phyloP scores from a whole-genome alignment of 208 protist species.

The Acanthamoeba quina region DNA sequence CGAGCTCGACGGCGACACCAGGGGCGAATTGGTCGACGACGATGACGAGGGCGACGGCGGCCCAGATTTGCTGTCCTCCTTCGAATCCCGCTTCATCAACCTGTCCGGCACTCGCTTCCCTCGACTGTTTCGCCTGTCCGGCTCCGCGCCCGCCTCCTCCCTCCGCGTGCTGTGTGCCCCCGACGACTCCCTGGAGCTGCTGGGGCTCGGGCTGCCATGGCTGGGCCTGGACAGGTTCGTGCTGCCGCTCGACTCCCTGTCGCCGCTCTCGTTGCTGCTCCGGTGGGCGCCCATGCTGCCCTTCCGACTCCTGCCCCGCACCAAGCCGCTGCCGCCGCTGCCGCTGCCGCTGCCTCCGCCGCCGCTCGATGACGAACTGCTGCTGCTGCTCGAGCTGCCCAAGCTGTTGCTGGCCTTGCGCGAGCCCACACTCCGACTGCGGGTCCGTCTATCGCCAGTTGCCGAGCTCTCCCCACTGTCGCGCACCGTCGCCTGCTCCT shows the following conservation, averaged over 20 bases:
- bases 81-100: background rate
- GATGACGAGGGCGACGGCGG: background rate
- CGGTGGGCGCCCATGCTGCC: background rate
- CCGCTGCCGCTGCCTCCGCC: background rate
- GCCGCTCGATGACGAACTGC: constrained; percentile 47
- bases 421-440: background rate
- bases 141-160: background rate
- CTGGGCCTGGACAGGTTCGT: background rate
- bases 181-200: background rate
- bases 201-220: background rate
- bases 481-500: background rate
- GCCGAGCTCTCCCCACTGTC: background rate
- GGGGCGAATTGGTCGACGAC: background rate
- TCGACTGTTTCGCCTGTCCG: background rate
- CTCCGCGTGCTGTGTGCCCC: background rate
- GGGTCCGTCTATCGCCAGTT: background rate
- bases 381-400: constrained; percentile 48
- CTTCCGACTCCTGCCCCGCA: background rate
- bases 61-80: constrained; percentile 11
- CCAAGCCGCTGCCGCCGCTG: no score
- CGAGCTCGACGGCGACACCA: background rate
- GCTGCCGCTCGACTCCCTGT: constrained; percentile 1
- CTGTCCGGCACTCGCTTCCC: background rate
- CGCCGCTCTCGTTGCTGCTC: background rate
- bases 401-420: constrained; percentile 50